Evolutionary conservation across 2,329 filamentous ascomycete genomes (phyloP), one percentile per base, ranked within the genome.

Genomic region (Aspergillus carbonarius): DNA sequence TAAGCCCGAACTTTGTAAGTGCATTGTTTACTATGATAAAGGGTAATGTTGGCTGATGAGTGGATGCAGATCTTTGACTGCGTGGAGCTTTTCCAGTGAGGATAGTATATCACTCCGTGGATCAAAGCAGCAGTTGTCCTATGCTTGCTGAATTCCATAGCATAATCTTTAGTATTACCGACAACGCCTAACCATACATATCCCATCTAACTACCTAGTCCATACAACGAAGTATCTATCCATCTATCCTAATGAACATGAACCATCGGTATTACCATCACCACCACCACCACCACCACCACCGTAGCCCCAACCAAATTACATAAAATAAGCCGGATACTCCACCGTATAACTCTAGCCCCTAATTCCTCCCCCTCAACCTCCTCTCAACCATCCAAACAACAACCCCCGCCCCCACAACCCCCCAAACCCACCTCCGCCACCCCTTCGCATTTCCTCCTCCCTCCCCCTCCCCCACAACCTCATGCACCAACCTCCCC

Each of bases 401-500:
- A 20, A 50, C 53, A 39, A 15, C 34, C 18, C 57, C 57, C 58
- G 48, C 27, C 8, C 63, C 52, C 34, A 57, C 50, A 47, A 48
- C 8, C 32, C 13, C 34, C n/a, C 48, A 39, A 1, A 34, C 23
- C 40, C 37, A 50, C 18, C 9, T 30, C 51, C n/a, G 8, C 46
- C 40, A 44, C 10, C 13, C 25, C 17, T 32, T 25, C 37, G 25
- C 17, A 1, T 17, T 39, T 6, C 7, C 5, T 5, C 18, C n/a
- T 12, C 12, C 13, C 17, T 55, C 34, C 12, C 18, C 42, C 35
- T 32, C 42, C 9, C 23, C 49, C 10, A 42, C 25, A 46, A 54
- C 10, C 5, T 49, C 48, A 61, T 96, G 92, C 49, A 97, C 95
- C 73, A 96, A 75, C 63, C 86, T 79, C 2, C 95, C 95, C 71